Conservation (phyloP, 2,329 filamentous ascomycete species). For the Tetracladium maxilliforme region DNA sequence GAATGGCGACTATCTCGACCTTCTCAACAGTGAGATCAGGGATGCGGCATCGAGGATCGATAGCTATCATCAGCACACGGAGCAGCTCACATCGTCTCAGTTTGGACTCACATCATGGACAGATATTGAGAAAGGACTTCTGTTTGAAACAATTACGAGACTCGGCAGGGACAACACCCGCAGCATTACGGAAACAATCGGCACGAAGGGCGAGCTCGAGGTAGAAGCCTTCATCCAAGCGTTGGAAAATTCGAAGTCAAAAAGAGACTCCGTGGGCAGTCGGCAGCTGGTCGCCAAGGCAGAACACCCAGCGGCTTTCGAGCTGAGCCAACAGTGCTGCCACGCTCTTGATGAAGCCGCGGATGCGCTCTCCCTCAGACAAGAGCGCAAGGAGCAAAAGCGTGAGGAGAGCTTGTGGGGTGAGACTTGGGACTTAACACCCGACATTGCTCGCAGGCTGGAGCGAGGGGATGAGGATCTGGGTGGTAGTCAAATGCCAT, state of each 20-base stretch:
- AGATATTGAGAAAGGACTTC: conserved; percentile 48
- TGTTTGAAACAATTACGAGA: conserved; percentile 52
- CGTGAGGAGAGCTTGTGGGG: conserved; percentile 47
- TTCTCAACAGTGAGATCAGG: conserved; percentile 42
- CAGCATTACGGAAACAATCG: conserved; percentile 47
- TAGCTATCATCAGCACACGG: conserved; percentile 13
- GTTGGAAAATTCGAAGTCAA: too few species aligned
- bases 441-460: conserved; percentile 9
- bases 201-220: conserved; percentile 61
- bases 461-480: conserved; percentile 16
- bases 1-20: conserved; percentile 29
- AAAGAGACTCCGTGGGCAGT: too few species aligned
- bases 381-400: conserved; percentile 46
- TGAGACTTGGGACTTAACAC: conserved; percentile 47
- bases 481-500: too few species aligned
- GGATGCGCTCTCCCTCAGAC: conserved; percentile 46
- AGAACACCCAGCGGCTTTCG: conserved; percentile 46
- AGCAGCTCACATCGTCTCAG: conserved; percentile 30
- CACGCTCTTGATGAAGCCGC: conserved; percentile 52
- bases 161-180: conserved; percentile 47
- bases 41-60: conserved; percentile 23
- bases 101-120: conserved; percentile 61
- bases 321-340: conserved; percentile 54
- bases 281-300: conserved; percentile 20
- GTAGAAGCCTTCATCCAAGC: conserved; percentile 54